Evolutionary conservation across 306 rosid species (phyloP), one percentile per base, ranked within the genome.

Genomic region (Cucurbita argyrosperma): DNA sequence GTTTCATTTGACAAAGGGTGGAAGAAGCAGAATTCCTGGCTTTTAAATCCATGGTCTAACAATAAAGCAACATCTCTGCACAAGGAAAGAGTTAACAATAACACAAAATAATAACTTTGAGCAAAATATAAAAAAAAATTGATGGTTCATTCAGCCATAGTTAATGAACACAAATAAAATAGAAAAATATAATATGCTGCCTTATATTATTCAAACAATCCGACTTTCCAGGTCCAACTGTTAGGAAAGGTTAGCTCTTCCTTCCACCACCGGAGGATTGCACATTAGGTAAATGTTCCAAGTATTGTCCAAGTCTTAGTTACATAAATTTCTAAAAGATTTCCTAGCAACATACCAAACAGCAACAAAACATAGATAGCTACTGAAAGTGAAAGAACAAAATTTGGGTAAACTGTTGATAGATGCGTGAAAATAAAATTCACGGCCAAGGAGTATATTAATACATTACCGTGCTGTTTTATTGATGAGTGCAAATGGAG

Each of bases 1-100:
- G 83, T 76, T 77, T 95, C 99, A 83, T 95, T 91, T 12, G 97
- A 88, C 70, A 95, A 53, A 49, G 99, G 99, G 75, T 95, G 99
- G 85, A 95, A 95, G 87, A 89, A 88, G 81, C 97, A 91, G 57
- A 52, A 78, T 69, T 82, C 79, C 78, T 87, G 90, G 45, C 87
- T 76, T 86, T 85, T 91, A 80, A 91, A 95, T 37, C 87, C 88
- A 81, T 87, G 91, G 84, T 95, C 99, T 86, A 91, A 83, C 83
- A 95, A 80, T 80, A 95, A 79, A 10, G 97, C 86, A 75, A 95
- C 97, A 83, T 89, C 87, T 79, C 99, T 95, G 77, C 85, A 84
- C 64, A 69, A 60, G 70, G 74, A 79, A 51, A 82, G 77, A 72
- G 49, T 58, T 43, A 5, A 18, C 37, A 42, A 15, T 64, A 66